A percentile compares a stretch with the other conserved stretches of the same genome.
phyloP scores from a whole-genome alignment of 2,329 filamentous ascomycete genomes.

The Epichloe amarillans region DNA sequence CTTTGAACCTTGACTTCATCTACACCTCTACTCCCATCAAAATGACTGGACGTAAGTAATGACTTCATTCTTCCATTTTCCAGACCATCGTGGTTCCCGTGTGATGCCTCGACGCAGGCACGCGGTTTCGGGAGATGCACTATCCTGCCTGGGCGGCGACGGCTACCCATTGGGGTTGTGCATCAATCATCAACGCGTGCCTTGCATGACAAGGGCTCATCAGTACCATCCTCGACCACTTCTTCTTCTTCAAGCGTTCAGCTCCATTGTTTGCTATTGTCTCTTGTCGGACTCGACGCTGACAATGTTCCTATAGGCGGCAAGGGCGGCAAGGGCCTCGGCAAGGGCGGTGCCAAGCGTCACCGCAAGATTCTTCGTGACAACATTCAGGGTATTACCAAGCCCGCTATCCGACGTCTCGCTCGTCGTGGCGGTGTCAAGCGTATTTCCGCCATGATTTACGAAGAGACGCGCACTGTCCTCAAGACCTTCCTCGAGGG shows the following conservation, averaged over 20 bases:
- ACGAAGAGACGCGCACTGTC: constrained; percentile 66
- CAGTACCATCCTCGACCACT: not conserved
- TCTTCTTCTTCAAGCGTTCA: no score
- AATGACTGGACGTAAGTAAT: constrained; percentile 61
- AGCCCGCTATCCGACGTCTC: constrained; percentile 96
- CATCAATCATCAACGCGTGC: not conserved
- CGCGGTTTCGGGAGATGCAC: no score
- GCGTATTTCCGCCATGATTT: constrained; percentile 96
- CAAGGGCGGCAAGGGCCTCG: constrained; percentile 95
- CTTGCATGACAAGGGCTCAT: not conserved
- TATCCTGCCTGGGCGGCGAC: not conserved
- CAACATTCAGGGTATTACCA: constrained; percentile 99
- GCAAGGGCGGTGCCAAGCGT: constrained; percentile 97
- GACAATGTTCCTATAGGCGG: constrained; percentile 49
- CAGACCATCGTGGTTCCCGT: no score
- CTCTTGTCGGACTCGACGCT: constrained; percentile 19
- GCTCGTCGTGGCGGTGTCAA: constrained; percentile 99
- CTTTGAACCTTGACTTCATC: not conserved
- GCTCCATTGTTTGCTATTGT: not conserved
- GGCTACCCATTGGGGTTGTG: not conserved
- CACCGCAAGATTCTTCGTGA: constrained; percentile 98
- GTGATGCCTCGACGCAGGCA: no score
- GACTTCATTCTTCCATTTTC: constrained; percentile 4
- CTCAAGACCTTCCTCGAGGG: constrained; percentile 68
- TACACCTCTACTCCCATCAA: constrained; percentile 28